Evolutionary conservation across 1,139 yeast species (phyloP).

Genomic region (Yamadazyma conglobata): DNA sequence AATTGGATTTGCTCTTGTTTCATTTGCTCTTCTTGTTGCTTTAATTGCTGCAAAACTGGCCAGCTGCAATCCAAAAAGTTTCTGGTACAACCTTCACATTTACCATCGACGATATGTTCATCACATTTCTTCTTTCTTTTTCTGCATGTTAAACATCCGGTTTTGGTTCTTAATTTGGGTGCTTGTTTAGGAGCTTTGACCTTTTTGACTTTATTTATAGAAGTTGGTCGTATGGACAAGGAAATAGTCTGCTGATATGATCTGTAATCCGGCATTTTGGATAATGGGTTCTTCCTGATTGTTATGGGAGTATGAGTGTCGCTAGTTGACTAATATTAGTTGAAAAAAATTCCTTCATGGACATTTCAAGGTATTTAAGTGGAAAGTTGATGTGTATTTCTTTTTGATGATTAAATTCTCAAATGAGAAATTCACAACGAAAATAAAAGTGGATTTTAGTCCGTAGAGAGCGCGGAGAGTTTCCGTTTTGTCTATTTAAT

Average conservation of each 20-base stretch:
- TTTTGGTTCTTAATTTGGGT: constrained; percentile 35
- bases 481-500: constrained; percentile 2
- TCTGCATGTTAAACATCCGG: constrained; percentile 45
- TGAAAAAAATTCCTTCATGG: constrained; percentile 6
- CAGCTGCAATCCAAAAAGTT: constrained; percentile 48
- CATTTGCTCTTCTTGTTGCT: constrained; percentile 5
- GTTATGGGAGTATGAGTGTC: too few relatives aligned
- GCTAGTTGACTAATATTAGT: too few relatives aligned
- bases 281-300: not conserved
- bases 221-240: constrained; percentile 25
- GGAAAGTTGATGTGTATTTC: constrained; percentile 3
- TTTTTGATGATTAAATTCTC: constrained; percentile 4
- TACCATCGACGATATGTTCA: constrained; percentile 40
- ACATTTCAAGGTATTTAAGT: constrained; percentile 4
- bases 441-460: not conserved
- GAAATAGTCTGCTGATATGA: constrained; percentile 43
- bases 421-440: constrained; percentile 4
- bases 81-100: constrained; percentile 47
- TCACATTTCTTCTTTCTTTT: constrained; percentile 49
- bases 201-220: constrained; percentile 16
- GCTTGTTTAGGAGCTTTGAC: constrained; percentile 3
- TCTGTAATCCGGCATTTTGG: constrained; percentile 27
- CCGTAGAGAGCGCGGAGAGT: not conserved
- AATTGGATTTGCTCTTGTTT: not conserved
- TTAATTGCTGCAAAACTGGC: constrained; percentile 22